Percentiles rank a stretch among this genome's conserved stretches.
These are phyloP conservation scores for Populus deltoides DNA, from an alignment of 345 rosid genomes.

Conservation along the genomic window DNA sequence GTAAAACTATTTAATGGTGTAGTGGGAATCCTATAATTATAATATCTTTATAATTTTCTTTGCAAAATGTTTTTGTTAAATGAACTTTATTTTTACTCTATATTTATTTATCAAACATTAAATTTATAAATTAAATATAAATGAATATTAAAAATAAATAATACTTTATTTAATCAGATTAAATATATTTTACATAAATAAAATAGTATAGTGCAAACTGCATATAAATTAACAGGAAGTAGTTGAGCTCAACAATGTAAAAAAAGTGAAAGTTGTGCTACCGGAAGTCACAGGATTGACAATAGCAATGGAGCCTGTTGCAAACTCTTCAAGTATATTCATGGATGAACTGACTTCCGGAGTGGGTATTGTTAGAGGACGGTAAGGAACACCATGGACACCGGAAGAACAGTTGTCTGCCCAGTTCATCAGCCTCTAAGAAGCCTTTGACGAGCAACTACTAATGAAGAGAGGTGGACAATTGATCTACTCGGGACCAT, in stretches of 20 bases:
- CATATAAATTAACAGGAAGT: conserved; percentile 16
- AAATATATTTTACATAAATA: no score
- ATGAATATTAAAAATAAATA: no score
- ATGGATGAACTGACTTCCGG: conserved; percentile 63
- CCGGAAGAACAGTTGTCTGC: conserved; percentile 58
- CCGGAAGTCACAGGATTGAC: conserved; percentile 50
- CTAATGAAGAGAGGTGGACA: conserved; percentile 61
- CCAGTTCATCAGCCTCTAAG: conserved; percentile 58
- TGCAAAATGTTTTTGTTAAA: no score
- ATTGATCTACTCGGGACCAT: conserved; percentile 44
- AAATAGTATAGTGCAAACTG: no score
- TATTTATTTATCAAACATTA: no score
- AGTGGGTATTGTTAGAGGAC: conserved; percentile 57
- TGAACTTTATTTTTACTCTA: no score
- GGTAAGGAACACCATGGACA: conserved; percentile 50
- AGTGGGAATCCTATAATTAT: no score
- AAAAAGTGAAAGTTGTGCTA: conserved; percentile 47
- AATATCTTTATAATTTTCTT: no score
- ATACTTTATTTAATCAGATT: no score
- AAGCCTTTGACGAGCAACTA: conserved; percentile 52
- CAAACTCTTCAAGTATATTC: conserved; percentile 57
- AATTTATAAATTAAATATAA: no score
- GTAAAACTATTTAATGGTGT: no score
- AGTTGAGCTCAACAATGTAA: conserved; percentile 40
- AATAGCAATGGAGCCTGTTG: conserved; percentile 57